phyloP scores from a whole-genome alignment of 73 alveolate genomes.

The Halteria grandinella region DNA sequence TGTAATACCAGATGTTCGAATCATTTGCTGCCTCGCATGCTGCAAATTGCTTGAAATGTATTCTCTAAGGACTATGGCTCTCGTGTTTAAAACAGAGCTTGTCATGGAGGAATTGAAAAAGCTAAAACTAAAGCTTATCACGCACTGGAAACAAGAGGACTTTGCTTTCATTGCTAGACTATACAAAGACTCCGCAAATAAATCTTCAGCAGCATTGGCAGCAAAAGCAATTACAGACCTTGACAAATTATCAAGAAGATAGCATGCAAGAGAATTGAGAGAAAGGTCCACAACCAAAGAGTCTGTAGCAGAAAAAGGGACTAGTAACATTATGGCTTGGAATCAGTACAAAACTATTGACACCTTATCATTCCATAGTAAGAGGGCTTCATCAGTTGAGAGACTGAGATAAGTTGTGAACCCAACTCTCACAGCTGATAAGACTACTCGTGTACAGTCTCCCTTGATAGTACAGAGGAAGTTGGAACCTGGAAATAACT shows the following conservation, averaged over 20 bases:
- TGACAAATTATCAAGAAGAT: not conserved
- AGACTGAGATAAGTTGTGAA: too few relatives aligned
- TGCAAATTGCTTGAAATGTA: slow-evolving; percentile 13
- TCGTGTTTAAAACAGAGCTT: slow-evolving; percentile 23
- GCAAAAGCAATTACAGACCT: slow-evolving; percentile 15
- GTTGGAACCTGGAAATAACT: too few relatives aligned
- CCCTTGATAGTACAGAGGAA: too few relatives aligned
- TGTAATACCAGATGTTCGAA: too few relatives aligned
- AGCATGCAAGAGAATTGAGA: not conserved
- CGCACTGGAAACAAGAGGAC: not conserved
- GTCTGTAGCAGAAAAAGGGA: slow-evolving; percentile 25
- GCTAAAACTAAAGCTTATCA: not conserved
- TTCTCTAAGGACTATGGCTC: not conserved
- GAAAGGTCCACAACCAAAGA: slow-evolving; percentile 25
- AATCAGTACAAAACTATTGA: too few relatives aligned
- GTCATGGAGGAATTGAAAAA: slow-evolving; percentile 19
- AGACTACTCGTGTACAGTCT: too few relatives aligned
- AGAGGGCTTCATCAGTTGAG: too few relatives aligned
- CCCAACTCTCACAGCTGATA: too few relatives aligned
- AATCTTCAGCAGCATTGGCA: too few relatives aligned
- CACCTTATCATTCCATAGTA: too few relatives aligned
- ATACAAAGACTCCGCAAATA: slow-evolving; percentile 26
- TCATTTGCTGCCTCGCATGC: slow-evolving; percentile 46
- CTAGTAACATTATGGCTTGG: too few relatives aligned
- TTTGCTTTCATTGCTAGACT: not conserved